These are phyloP conservation scores for Saturnispora zaruensis DNA, from an alignment of 805 yeast species.

Conservation along the genomic window DNA sequence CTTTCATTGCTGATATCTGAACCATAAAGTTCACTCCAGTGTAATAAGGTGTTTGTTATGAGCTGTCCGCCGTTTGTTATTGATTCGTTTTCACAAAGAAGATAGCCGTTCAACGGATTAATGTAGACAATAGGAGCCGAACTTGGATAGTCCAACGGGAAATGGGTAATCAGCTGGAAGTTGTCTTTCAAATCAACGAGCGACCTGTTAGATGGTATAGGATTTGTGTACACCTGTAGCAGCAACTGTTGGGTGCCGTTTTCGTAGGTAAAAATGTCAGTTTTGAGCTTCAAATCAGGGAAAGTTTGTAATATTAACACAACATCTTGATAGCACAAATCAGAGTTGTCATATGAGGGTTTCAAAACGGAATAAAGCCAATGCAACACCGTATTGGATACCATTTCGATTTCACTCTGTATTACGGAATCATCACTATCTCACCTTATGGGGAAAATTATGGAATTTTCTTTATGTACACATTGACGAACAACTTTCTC, in stretches of 20 bases:
- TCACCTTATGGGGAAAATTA: background rate
- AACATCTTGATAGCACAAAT: constrained; percentile 53
- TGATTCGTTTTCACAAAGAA: constrained; percentile 48
- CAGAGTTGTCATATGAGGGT: constrained; percentile 53
- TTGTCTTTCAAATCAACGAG: constrained; percentile 28
- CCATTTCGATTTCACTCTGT: background rate
- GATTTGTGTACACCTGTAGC: constrained; percentile 52
- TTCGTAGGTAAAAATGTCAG: constrained; percentile 52
- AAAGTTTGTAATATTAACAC: constrained; percentile 43
- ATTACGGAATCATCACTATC: background rate
- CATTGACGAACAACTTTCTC: background rate
- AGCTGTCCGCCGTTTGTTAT: constrained; percentile 66
- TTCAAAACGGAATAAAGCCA: constrained; percentile 53
- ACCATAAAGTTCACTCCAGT: constrained; percentile 36
- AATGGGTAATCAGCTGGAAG: constrained; percentile 38
- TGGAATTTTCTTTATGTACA: background rate
- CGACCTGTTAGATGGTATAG: constrained; percentile 1
- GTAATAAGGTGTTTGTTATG: constrained; percentile 58
- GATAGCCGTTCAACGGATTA: constrained; percentile 35
- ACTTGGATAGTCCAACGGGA: constrained; percentile 66
- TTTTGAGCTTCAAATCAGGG: constrained; percentile 55
- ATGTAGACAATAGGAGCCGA: constrained; percentile 61
- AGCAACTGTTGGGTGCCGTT: constrained; percentile 52
- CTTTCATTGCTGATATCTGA: constrained; percentile 20
- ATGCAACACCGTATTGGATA: constrained; percentile 23